These are phyloP conservation scores for Musa acuminata DNA, from an alignment of 176 grass and related monocot species.

Conservation along the genomic window DNA sequence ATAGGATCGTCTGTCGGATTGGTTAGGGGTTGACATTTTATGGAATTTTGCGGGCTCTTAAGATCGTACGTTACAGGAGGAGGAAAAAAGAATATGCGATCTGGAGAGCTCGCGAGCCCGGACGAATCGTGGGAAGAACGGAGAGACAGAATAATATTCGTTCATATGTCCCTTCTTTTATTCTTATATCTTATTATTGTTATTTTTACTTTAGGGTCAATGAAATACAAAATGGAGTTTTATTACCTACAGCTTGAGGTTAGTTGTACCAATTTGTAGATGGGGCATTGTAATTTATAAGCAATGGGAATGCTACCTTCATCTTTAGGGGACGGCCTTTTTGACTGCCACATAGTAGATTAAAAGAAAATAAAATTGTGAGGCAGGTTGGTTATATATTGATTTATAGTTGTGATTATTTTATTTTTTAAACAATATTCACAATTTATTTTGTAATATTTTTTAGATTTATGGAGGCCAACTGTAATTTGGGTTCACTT, in stretches of 20 bases:
- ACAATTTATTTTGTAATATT: neutral
- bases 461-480: slow-evolving; percentile 20
- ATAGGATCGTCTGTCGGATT: neutral
- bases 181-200: neutral
- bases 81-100: neutral
- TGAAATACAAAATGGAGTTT: neutral
- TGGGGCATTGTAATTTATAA: neutral
- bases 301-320: neutral
- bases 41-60: neutral
- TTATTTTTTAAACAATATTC: neutral
- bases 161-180: too few species aligned
- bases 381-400: neutral
- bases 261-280: neutral
- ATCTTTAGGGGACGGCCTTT: neutral
- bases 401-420: neutral
- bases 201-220: neutral
- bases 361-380: too few species aligned
- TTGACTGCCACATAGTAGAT: neutral
- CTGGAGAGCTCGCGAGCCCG: neutral
- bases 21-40: neutral
- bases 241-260: neutral
- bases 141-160: neutral
- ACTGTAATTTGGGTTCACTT: neutral
- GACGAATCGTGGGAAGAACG: neutral
- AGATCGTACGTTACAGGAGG: neutral